Percentiles rank a stretch among this genome's conserved stretches.
These are phyloP conservation scores for Fonsecaea pugnacius DNA, from an alignment of 2,329 filamentous ascomycete genomes.

Conservation along the genomic window DNA sequence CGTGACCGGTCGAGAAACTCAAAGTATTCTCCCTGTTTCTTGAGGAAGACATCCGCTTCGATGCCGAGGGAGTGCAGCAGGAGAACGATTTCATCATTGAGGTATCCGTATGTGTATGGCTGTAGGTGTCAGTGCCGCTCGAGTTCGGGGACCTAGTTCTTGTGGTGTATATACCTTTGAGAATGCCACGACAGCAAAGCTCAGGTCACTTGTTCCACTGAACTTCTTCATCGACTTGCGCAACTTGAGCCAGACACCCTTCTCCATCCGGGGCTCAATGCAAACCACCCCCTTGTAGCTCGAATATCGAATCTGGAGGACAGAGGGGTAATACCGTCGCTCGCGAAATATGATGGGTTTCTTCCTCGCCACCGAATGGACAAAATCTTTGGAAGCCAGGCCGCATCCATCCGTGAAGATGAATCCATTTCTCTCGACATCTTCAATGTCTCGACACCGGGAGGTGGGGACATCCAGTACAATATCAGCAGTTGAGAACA, in stretches of 20 bases:
- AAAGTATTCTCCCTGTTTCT: slow-evolving; percentile 7
- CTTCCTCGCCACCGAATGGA: slow-evolving; percentile 2
- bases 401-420: slow-evolving; percentile 14
- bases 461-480: slow-evolving; percentile 1
- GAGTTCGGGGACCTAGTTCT: not conserved
- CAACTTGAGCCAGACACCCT: slow-evolving; percentile 13
- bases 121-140: not conserved
- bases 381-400: slow-evolving; percentile 4
- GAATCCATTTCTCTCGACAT: slow-evolving; percentile 16
- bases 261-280: slow-evolving; percentile 5
- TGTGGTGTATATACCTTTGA: slow-evolving; percentile 3
- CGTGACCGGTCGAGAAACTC: slow-evolving; percentile 9
- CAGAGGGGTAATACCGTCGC: slow-evolving; percentile 6
- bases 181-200: slow-evolving; percentile 14
- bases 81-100: slow-evolving; percentile 11
- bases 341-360: slow-evolving; percentile 7
- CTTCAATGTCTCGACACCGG: slow-evolving; percentile 10
- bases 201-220: slow-evolving; percentile 12
- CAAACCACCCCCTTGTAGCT: slow-evolving; percentile 8
- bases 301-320: slow-evolving; percentile 11
- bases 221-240: slow-evolving; percentile 17
- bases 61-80: slow-evolving; percentile 4
- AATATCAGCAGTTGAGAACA: slow-evolving; percentile 14
- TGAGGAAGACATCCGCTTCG: slow-evolving; percentile 4
- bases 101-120: slow-evolving; percentile 15